phyloP scores from a whole-genome alignment of 2,329 filamentous ascomycete genomes.

The Colletotrichum tropicale region DNA sequence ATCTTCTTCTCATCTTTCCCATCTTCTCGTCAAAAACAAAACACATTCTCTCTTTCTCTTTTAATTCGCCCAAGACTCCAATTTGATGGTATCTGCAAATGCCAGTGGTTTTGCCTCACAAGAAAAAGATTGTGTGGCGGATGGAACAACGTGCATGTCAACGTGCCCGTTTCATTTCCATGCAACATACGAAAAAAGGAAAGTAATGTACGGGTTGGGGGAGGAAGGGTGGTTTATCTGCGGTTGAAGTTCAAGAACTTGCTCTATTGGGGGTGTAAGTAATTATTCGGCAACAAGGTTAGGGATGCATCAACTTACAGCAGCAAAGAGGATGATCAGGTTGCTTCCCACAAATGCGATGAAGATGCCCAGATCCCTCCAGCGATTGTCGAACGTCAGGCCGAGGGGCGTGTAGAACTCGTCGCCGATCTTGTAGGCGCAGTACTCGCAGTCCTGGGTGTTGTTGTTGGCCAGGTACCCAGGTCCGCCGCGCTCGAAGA shows the following conservation, averaged over 20 bases:
- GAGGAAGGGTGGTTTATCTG: conserved; percentile 34
- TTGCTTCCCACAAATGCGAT: conserved; percentile 79
- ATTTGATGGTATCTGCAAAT: neutral
- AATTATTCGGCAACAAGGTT: neutral
- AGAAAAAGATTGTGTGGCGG: neutral
- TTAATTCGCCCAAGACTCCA: neutral
- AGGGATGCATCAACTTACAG: conserved; percentile 45
- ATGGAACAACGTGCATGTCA: neutral
- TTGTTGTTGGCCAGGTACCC: conserved; percentile 75
- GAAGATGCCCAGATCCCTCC: conserved; percentile 85
- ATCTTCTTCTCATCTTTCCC: neutral
- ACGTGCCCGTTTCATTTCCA: neutral
- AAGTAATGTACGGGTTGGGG: neutral
- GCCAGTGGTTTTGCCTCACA: neutral
- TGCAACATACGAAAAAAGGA: conserved; percentile 3
- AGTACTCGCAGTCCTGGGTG: conserved; percentile 77
- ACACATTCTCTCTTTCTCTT: neutral
- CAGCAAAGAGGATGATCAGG: conserved; percentile 63
- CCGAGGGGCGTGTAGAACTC: conserved; percentile 76
- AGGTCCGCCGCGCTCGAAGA: conserved; percentile 69
- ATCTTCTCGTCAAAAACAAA: neutral
- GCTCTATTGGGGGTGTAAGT: conserved; percentile 35
- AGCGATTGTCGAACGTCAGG: conserved; percentile 71
- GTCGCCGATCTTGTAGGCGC: conserved; percentile 79
- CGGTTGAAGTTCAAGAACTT: conserved; percentile 60